phyloP scores from a whole-genome alignment of 2,329 filamentous ascomycete species.

The Zasmidium citrigriseum region DNA sequence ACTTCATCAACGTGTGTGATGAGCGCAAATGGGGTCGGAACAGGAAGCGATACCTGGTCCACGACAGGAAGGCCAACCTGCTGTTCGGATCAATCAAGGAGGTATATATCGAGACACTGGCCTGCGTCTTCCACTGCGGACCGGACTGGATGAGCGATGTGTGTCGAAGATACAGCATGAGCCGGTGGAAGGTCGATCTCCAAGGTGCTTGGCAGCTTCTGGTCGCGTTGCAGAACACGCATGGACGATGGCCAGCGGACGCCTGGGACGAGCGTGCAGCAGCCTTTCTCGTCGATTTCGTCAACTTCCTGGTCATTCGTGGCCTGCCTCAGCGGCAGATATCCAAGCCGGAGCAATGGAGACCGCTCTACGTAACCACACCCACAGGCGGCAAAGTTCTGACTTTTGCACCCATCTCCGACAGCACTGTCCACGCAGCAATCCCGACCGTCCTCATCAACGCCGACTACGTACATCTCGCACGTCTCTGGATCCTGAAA shows the following conservation, averaged over 20 bases:
- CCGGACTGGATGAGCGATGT: constrained; percentile 41
- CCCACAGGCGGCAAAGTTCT: constrained; percentile 29
- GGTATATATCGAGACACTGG: constrained; percentile 44
- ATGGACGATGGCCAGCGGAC: constrained; percentile 31
- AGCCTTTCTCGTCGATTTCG: constrained; percentile 37
- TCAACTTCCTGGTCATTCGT: constrained; percentile 37
- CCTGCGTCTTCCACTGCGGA: constrained; percentile 43
- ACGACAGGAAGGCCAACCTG: constrained; percentile 33
- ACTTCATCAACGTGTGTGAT: constrained; percentile 38
- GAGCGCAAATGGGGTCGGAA: constrained; percentile 32
- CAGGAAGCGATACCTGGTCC: constrained; percentile 33
- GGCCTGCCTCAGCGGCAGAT: constrained; percentile 35
- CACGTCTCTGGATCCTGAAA: constrained; percentile 41
- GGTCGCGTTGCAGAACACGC: constrained; percentile 39
- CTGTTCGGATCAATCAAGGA: constrained; percentile 42
- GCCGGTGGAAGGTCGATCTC: constrained; percentile 34
- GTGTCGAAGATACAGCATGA: constrained; percentile 33
- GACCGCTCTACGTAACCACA: constrained; percentile 30
- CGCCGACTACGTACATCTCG: constrained; percentile 34
- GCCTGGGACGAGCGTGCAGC: constrained; percentile 32
- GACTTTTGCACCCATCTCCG: constrained; percentile 31
- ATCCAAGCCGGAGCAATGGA: constrained; percentile 29
- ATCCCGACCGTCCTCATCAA: constrained; percentile 33
- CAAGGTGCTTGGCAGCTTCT: constrained; percentile 34
- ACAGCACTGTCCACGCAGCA: constrained; percentile 24